Conservation (phyloP, 495 filamentous ascomycete genomes). For the Cairneyella variabilis region DNA sequence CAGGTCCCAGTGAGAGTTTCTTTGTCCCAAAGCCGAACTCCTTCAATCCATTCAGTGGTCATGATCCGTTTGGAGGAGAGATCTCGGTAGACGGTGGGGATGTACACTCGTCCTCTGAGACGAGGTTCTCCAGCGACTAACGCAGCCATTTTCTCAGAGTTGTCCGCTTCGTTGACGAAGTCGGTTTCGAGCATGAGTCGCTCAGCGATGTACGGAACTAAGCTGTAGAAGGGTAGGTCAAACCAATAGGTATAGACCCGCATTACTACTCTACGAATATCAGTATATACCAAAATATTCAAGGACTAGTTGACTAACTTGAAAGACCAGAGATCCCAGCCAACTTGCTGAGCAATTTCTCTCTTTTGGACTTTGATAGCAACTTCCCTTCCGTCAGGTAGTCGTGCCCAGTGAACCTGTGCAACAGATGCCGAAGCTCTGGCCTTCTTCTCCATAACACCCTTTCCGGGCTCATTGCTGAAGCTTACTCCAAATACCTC, state of each 20-base stretch:
- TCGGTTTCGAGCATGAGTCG: slow-evolving; percentile 88
- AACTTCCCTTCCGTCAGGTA: slow-evolving; percentile 82
- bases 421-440: slow-evolving; percentile 89
- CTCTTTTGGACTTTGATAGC: slow-evolving; percentile 96
- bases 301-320: slow-evolving; percentile 51
- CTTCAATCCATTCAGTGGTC: slow-evolving; percentile 97
- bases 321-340: slow-evolving; percentile 94
- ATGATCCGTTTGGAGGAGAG: slow-evolving; percentile 81
- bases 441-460: slow-evolving; percentile 83
- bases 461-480: slow-evolving; percentile 54
- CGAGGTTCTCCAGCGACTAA: slow-evolving; percentile 75
- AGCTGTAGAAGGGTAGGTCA: slow-evolving; percentile 79
- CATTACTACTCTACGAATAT: slow-evolving; percentile 57
- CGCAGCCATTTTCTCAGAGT: slow-evolving; percentile 76
- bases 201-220: slow-evolving; percentile 88
- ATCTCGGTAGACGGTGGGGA: slow-evolving; percentile 79
- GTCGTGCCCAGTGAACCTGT: slow-evolving; percentile 90
- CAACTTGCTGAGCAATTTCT: slow-evolving; percentile 84
- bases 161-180: slow-evolving; percentile 85
- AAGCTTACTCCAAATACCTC: slow-evolving; percentile 90
- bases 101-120: slow-evolving; percentile 75
- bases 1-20: slow-evolving; percentile 67
- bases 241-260: slow-evolving; percentile 76
- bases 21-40: slow-evolving; percentile 87
- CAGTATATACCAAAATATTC: slow-evolving; percentile 1